These are phyloP conservation scores for Cardamine occulta DNA, from an alignment of 345 rosid species.

Conservation along the genomic window DNA sequence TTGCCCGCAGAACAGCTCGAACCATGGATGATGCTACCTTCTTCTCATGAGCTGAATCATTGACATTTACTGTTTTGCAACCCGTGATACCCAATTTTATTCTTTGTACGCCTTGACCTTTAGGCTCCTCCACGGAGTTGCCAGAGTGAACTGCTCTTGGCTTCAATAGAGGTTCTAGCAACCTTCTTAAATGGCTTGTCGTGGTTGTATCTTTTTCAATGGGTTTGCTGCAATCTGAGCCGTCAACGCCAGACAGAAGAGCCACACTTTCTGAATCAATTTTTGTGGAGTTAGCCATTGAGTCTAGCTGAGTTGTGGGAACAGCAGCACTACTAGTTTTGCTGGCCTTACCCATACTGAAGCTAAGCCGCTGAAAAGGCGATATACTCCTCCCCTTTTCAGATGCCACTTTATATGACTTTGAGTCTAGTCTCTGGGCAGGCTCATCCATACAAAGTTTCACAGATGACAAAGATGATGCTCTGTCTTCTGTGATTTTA, in stretches of 20 bases:
- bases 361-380: slow-evolving; percentile 74
- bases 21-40: slow-evolving; percentile 51
- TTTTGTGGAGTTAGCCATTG: slow-evolving; percentile 49
- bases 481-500: slow-evolving; percentile 46
- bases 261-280: slow-evolving; percentile 47
- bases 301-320: slow-evolving; percentile 42
- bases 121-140: slow-evolving; percentile 45
- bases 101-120: slow-evolving; percentile 50
- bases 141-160: slow-evolving; percentile 51
- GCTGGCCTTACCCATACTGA: slow-evolving; percentile 56
- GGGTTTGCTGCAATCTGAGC: slow-evolving; percentile 41
- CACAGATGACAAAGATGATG: slow-evolving; percentile 30
- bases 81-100: slow-evolving; percentile 46
- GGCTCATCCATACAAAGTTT: slow-evolving; percentile 36
- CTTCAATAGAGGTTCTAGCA: slow-evolving; percentile 76
- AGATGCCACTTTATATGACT: slow-evolving; percentile 44
- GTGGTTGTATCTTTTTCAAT: slow-evolving; percentile 55
- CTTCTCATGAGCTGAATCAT: slow-evolving; percentile 53
- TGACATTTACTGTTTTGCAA: slow-evolving; percentile 45
- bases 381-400: slow-evolving; percentile 75
- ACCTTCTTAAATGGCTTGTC: slow-evolving; percentile 86
- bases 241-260: slow-evolving; percentile 47
- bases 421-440: slow-evolving; percentile 45
- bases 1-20: slow-evolving; percentile 78
- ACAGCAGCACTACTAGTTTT: slow-evolving; percentile 52